Conservation (phyloP, 1,284 basidiomycete species). For the Ganoderma boninense region DNA sequence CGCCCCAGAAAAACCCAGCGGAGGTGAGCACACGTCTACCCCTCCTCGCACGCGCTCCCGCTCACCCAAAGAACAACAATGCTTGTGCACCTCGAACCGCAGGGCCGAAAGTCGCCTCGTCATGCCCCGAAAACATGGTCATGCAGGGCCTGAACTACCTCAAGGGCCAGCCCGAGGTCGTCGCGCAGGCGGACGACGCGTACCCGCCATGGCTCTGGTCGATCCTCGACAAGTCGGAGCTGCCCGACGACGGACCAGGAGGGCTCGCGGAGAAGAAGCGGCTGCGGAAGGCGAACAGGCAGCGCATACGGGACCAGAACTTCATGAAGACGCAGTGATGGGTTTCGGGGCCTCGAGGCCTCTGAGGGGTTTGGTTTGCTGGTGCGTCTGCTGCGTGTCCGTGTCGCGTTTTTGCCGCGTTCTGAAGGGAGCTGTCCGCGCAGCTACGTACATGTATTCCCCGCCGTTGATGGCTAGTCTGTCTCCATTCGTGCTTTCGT, state of each 20-base stretch:
- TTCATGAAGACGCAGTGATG: conserved; percentile 78
- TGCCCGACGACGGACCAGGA: conserved; percentile 74
- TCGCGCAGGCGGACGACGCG: conserved; percentile 83
- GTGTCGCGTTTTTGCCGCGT: background rate
- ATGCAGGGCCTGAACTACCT: conserved; percentile 83
- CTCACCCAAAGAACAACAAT: background rate
- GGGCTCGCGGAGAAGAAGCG: conserved; percentile 70
- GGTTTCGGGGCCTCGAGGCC: background rate
- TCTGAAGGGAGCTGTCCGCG: background rate
- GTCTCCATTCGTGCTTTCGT: background rate
- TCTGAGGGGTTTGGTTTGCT: conserved; percentile 9
- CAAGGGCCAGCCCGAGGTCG: conserved; percentile 83
- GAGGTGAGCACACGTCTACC: conserved; percentile 16
- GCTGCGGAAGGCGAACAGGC: conserved; percentile 67
- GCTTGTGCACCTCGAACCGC: background rate
- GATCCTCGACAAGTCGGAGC: conserved; percentile 65
- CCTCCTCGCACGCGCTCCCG: background rate
- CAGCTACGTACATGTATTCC: conserved; percentile 28
- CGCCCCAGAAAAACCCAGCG: conserved; percentile 15
- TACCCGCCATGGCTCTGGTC: conserved; percentile 95
- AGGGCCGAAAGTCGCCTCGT: conserved; percentile 47
- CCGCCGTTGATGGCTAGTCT: conserved; percentile 15
- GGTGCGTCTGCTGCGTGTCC: conserved; percentile 17
- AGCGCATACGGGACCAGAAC: conserved; percentile 76
- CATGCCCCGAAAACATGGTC: conserved; percentile 76